These are phyloP conservation scores for Entamoeba moshkovskii DNA, from an alignment of 208 protist species.

Conservation along the genomic window DNA sequence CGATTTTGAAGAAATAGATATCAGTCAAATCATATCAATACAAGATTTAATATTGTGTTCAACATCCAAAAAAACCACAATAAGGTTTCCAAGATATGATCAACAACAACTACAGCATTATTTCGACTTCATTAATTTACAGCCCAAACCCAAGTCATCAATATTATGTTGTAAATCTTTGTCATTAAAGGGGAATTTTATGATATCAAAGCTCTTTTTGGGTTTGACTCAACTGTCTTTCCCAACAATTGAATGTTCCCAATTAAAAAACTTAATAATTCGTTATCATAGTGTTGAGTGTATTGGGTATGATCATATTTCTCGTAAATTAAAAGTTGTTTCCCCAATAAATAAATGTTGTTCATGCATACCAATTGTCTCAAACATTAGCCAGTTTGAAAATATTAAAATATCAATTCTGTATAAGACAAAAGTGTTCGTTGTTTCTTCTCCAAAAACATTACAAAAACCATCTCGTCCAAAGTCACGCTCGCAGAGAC, in stretches of 20 bases:
- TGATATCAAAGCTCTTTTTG: background rate
- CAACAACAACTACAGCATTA: background rate
- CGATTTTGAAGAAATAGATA: background rate
- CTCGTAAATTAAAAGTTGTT: background rate
- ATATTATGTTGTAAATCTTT: no score
- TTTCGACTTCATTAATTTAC: background rate
- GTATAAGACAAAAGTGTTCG: background rate
- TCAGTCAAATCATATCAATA: background rate
- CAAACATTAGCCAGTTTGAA: background rate
- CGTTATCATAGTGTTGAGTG: background rate
- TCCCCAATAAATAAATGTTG: background rate
- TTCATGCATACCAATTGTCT: background rate
- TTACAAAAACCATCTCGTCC: no score
- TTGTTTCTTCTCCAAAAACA: background rate
- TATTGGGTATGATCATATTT: background rate
- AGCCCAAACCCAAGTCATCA: no score
- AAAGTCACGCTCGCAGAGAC: no score
- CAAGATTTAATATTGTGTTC: background rate
- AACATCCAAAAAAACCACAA: background rate
- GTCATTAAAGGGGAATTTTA: background rate
- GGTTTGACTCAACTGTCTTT: background rate
- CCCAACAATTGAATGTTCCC: background rate
- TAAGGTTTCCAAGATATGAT: background rate
- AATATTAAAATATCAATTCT: background rate
- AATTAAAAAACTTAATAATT: background rate